phyloP scores from a whole-genome alignment of 2,329 filamentous ascomycete genomes.

The Samsoniella hepiali region DNA sequence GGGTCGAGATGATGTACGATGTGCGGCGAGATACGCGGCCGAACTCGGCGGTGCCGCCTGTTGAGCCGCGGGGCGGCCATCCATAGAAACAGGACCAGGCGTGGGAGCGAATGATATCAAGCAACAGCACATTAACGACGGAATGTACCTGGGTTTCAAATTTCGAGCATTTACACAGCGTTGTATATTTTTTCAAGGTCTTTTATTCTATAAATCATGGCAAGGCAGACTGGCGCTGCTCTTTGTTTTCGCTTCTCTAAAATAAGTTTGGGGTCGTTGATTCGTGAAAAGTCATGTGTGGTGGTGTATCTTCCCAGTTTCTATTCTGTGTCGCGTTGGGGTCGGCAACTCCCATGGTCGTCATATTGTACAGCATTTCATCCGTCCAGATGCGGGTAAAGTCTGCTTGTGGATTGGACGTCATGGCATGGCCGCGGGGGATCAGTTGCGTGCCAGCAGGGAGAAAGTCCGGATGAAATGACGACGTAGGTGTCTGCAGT shows the following conservation, averaged over 20 bases:
- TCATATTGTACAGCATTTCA: conserved; percentile 11
- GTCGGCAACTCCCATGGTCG: neutral
- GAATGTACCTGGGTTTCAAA: neutral
- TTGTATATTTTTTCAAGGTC: neutral
- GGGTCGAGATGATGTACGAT: conserved; percentile 22
- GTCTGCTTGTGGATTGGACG: neutral
- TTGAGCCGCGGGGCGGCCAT: neutral
- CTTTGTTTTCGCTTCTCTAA: neutral
- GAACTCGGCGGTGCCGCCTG: conserved; percentile 16
- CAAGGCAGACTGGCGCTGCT: neutral
- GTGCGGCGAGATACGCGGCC: conserved; percentile 20
- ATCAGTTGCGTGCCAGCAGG: neutral
- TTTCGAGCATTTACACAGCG: neutral
- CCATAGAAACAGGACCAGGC: neutral
- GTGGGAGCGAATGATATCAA: neutral
- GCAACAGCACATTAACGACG: neutral
- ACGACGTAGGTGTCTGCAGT: neutral
- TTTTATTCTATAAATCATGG: neutral
- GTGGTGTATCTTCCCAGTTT: neutral
- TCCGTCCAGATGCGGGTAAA: conserved; percentile 1
- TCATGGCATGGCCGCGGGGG: neutral
- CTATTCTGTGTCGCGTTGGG: neutral
- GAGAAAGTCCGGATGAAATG: neutral
- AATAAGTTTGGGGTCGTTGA: conserved; percentile 1
- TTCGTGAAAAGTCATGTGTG: neutral